These are phyloP conservation scores for Paspalum vaginatum DNA, from an alignment of 176 grass and related monocot genomes.

Conservation along the genomic window DNA sequence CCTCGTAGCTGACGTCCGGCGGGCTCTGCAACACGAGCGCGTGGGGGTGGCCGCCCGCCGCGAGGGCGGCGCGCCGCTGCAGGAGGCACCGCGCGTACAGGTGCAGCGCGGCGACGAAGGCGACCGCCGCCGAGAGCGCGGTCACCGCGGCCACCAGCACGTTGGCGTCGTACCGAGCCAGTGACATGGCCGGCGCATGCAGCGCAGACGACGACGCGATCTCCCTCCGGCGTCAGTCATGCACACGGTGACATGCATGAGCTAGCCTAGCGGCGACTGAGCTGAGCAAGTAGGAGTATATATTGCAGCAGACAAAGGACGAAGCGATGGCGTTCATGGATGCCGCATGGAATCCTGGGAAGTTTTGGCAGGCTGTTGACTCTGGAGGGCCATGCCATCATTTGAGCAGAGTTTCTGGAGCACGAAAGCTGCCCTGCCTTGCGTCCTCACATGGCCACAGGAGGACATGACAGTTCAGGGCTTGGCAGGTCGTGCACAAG, in stretches of 20 bases:
- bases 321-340: slow-evolving; percentile 10
- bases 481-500: slow-evolving; percentile 17
- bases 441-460: slow-evolving; percentile 37
- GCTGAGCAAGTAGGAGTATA: not conserved
- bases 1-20: slow-evolving; percentile 10
- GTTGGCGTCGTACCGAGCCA: slow-evolving; percentile 27
- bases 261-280: not conserved
- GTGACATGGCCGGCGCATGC: slow-evolving; percentile 6
- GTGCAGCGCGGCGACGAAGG: slow-evolving; percentile 56
- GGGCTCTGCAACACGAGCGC: slow-evolving; percentile 4
- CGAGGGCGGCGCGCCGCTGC: not conserved
- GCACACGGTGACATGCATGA: no score
- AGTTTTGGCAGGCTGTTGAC: slow-evolving; percentile 35
- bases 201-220: not conserved
- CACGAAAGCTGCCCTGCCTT: slow-evolving; percentile 27
- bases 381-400: not conserved
- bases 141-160: slow-evolving; percentile 45
- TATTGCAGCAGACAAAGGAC: not conserved
- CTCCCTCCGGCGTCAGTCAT: not conserved
- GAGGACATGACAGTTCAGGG: slow-evolving; percentile 29
- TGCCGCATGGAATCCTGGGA: slow-evolving; percentile 66
- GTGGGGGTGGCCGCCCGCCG: not conserved
- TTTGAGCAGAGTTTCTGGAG: slow-evolving; percentile 33
- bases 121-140: slow-evolving; percentile 49
- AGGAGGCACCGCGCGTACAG: slow-evolving; percentile 54